Conservation (phyloP, 2,329 filamentous ascomycete species). For the Pyrenophora teres region DNA sequence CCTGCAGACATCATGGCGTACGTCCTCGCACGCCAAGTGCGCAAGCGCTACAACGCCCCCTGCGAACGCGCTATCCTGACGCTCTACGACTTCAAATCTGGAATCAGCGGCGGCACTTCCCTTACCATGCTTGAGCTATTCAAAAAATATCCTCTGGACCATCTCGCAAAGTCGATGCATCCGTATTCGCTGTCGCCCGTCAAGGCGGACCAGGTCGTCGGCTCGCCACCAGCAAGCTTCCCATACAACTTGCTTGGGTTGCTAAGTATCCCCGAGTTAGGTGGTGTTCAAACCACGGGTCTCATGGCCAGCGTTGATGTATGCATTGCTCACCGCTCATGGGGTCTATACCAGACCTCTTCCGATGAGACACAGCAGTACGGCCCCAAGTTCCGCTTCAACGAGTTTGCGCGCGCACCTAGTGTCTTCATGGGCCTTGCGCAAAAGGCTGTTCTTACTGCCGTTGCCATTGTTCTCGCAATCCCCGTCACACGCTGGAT, state of each 20-base stretch:
- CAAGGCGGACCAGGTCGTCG: slow-evolving; percentile 45
- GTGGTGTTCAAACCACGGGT: slow-evolving; percentile 63
- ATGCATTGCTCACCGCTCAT: slow-evolving; percentile 64
- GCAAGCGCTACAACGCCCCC: slow-evolving; percentile 56
- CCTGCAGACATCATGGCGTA: slow-evolving; percentile 63
- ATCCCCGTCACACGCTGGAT: slow-evolving; percentile 59
- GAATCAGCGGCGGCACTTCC: slow-evolving; percentile 62
- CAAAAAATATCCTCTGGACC: slow-evolving; percentile 52
- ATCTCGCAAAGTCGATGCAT: slow-evolving; percentile 54
- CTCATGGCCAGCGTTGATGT: slow-evolving; percentile 59
- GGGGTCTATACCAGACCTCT: slow-evolving; percentile 55
- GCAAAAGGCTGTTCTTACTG: slow-evolving; percentile 55
- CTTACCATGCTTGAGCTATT: slow-evolving; percentile 66
- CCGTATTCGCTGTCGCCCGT: slow-evolving; percentile 59
- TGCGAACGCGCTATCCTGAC: slow-evolving; percentile 58
- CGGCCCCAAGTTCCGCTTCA: slow-evolving; percentile 62
- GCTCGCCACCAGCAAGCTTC: slow-evolving; percentile 42
- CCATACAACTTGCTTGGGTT: slow-evolving; percentile 56
- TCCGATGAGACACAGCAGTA: slow-evolving; percentile 50
- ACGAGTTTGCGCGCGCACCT: slow-evolving; percentile 60
- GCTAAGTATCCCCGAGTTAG: slow-evolving; percentile 60
- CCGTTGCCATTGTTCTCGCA: slow-evolving; percentile 53
- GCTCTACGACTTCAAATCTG: slow-evolving; percentile 58
- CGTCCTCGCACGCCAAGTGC: slow-evolving; percentile 59
- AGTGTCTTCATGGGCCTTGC: slow-evolving; percentile 55